Base-by-base conservation (phyloP, 768 basidiomycete species). In the Clitopilus passeckerianus region DNA sequence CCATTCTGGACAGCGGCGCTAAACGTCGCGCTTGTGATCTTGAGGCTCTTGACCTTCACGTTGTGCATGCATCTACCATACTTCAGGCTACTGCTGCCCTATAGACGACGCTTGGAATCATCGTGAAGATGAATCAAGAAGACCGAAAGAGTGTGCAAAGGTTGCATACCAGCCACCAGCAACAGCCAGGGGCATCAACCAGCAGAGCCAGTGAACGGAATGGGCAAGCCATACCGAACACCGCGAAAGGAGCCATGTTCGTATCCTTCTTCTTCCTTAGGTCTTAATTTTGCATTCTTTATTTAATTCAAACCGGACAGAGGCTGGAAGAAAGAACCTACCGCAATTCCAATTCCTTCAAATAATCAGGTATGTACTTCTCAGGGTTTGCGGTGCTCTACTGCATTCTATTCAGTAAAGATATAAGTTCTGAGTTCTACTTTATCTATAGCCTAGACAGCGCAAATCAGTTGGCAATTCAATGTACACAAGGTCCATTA, bases 1-100 rank as follows among this genome's bases (percentile, higher is more conserved):
- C 64, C 64, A 58, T 62, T 63, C 64, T 52, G 60, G 60, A 62
- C 5, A 30, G 56, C 59, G 52, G 53, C 57, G 30, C 24, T 33
- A 53, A n/a, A 18, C 46, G 46, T 18, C 12, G 18, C n/a, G 46
- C 46, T 23, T 22, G 46, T 22, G 20, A 50, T 50, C 46, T 50
- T 50, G 46, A n/a, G 46, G 46, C n/a, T n/a, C 46, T 50, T 50
- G 16, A 22, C 16, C 35, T 35, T 56, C 60, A 34, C 35, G 35
- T 58, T 50, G 58, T 61, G 64, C 59, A 63, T 61, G 59, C 44
- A 53, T 50, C 33, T 41, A 46, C 44, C 6, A 16, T 57, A 16
- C n/a, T 37, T 54, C 16, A 12, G 20, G 34, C 6, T 37, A 12
- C 59, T 10, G 16, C 16, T 10, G 20, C 46, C 10, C 5, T 50